Percentiles rank a stretch among this genome's conserved stretches.
Evolutionary conservation across 805 yeast species (phyloP).

Genomic region (Lipomyces yamadae): DNA sequence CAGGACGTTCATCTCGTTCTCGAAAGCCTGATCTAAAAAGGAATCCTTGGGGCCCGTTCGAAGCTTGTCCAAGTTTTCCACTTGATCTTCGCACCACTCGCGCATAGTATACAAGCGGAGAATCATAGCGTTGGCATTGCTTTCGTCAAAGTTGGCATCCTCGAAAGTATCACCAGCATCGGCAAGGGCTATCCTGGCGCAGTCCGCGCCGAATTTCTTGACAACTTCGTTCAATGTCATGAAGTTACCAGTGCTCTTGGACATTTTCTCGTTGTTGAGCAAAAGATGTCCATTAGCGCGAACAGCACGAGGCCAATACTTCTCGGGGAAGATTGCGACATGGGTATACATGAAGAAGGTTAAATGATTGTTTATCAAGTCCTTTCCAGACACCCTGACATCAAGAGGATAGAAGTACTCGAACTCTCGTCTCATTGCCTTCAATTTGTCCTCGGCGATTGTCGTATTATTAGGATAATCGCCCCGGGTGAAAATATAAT

Average conservation of each 20-base stretch:
- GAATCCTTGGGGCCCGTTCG: constrained; percentile 53
- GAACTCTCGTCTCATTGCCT: constrained; percentile 85
- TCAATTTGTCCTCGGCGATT: constrained; percentile 70
- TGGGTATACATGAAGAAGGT: constrained; percentile 94
- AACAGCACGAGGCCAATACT: constrained; percentile 91
- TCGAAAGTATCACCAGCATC: constrained; percentile 98
- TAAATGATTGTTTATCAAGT: constrained; percentile 94
- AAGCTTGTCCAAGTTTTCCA: constrained; percentile 41
- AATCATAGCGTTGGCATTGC: constrained; percentile 96
- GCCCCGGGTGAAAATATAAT: constrained; percentile 78
- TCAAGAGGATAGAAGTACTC: constrained; percentile 97
- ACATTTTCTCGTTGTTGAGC: constrained; percentile 96
- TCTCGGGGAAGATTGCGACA: constrained; percentile 88
- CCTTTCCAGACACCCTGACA: constrained; percentile 91
- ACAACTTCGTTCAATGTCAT: constrained; percentile 85
- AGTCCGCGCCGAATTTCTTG: constrained; percentile 95
- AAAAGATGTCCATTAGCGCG: constrained; percentile 95
- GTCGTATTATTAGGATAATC: constrained; percentile 58
- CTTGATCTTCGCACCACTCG: constrained; percentile 90
- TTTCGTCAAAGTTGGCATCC: constrained; percentile 97
- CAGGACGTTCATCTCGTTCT: constrained; percentile 86
- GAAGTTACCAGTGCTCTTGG: constrained; percentile 97
- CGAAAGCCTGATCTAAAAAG: constrained; percentile 88
- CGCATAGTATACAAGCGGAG: constrained; percentile 87
- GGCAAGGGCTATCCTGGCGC: constrained; percentile 94